Conservation (phyloP, 345 rosid genomes). For the Arabidopsis arenosa region DNA sequence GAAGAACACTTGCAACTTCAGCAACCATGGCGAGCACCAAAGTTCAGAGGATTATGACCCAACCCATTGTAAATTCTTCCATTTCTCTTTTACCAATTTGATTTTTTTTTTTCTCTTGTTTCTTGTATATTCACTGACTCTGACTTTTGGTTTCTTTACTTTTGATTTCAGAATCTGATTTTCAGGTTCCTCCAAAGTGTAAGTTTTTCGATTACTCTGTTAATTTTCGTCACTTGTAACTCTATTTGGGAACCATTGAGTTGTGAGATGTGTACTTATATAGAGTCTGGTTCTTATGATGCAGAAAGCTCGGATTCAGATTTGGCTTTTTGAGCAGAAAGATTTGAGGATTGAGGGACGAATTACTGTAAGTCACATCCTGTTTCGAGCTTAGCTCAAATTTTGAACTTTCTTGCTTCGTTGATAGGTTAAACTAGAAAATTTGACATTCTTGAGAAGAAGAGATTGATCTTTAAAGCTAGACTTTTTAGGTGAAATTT, state of each 20-base stretch:
- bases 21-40: slow-evolving; percentile 80
- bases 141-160: not conserved
- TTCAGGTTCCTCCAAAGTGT: slow-evolving; percentile 97
- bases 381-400: not conserved
- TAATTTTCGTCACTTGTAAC: not conserved
- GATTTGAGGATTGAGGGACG: slow-evolving; percentile 87
- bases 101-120: not conserved
- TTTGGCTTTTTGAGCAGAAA: slow-evolving; percentile 97
- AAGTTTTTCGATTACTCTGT: slow-evolving; percentile 35
- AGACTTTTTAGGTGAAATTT: not conserved
- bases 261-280: not conserved
- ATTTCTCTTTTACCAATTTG: not conserved
- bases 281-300: not conserved
- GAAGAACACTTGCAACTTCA: not conserved
- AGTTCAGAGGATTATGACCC: slow-evolving; percentile 84
- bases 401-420: not conserved
- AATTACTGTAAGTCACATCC: slow-evolving; percentile 37
- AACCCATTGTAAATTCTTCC: slow-evolving; percentile 58
- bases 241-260: not conserved
- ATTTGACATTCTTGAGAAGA: not conserved
- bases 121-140: slow-evolving; percentile 20
- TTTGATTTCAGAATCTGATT: slow-evolving; percentile 69
- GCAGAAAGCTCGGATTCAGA: slow-evolving; percentile 96
- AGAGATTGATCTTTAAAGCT: not conserved
- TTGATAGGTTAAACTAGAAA: not conserved